These are phyloP conservation scores for Phytophthora crassamura DNA, from an alignment of 352 stramenopile genomes.

Conservation along the genomic window DNA sequence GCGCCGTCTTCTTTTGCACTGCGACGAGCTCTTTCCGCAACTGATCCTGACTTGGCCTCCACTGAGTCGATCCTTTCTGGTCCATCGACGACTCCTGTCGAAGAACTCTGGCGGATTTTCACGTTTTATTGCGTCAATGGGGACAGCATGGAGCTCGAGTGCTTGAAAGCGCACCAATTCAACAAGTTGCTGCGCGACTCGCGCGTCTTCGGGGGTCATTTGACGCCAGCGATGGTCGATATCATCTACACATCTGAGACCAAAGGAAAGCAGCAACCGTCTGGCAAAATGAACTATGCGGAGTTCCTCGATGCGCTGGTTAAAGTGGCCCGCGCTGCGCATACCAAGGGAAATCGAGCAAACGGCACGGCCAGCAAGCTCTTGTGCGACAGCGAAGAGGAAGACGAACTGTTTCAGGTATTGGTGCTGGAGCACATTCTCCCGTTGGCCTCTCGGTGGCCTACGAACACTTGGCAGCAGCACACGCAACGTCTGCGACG, in stretches of 20 bases:
- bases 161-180: slow-evolving; percentile 78
- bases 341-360: slow-evolving; percentile 39
- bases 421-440: slow-evolving; percentile 71
- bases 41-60: slow-evolving; percentile 17
- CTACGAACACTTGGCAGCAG: slow-evolving; percentile 51
- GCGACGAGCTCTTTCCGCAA: slow-evolving; percentile 14
- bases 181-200: slow-evolving; percentile 73
- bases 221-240: slow-evolving; percentile 75
- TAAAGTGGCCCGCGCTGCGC: slow-evolving; percentile 58
- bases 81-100: slow-evolving; percentile 43
- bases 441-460: slow-evolving; percentile 64
- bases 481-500: slow-evolving; percentile 57
- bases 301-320: slow-evolving; percentile 83
- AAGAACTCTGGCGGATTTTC: slow-evolving; percentile 82
- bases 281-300: slow-evolving; percentile 79
- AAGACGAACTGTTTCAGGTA: slow-evolving; percentile 62
- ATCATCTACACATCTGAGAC: slow-evolving; percentile 86
- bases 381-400: slow-evolving; percentile 46
- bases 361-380: slow-evolving; percentile 38
- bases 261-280: slow-evolving; percentile 64
- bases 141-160: slow-evolving; percentile 76
- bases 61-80: neutral
- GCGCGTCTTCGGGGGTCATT: slow-evolving; percentile 47
- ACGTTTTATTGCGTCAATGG: slow-evolving; percentile 85
- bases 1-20: slow-evolving; percentile 10